These are phyloP conservation scores for Tylopilus sp. DNA, from an alignment of 768 basidiomycete genomes.

Conservation along the genomic window DNA sequence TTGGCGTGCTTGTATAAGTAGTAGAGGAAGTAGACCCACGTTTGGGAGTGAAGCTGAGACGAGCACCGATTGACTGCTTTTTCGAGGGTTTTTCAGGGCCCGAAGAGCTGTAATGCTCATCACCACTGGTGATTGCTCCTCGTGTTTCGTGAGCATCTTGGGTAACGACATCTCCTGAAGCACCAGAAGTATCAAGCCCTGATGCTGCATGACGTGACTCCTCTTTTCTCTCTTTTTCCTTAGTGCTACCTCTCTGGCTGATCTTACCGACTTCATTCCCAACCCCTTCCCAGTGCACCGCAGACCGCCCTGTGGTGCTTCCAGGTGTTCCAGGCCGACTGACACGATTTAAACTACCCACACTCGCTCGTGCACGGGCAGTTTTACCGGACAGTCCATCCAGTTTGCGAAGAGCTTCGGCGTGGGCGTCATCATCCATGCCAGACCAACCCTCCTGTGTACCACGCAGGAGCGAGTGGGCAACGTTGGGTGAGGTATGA, in stretches of 20 bases:
- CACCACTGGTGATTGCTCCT: slow-evolving; percentile 48
- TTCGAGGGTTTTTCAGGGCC: slow-evolving; percentile 63
- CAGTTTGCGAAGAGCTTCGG: slow-evolving; percentile 86
- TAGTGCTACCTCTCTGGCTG: slow-evolving; percentile 36
- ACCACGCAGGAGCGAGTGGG: slow-evolving; percentile 80
- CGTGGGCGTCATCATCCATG: slow-evolving; percentile 84
- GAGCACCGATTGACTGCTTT: slow-evolving; percentile 56
- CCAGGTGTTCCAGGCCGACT: slow-evolving; percentile 77
- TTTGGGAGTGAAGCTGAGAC: slow-evolving; percentile 79
- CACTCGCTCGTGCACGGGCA: slow-evolving; percentile 72
- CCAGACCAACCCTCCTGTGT: slow-evolving; percentile 90
- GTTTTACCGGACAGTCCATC: slow-evolving; percentile 83
- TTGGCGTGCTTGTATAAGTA: slow-evolving; percentile 74
- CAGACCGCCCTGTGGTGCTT: slow-evolving; percentile 44
- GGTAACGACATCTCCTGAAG: slow-evolving; percentile 31
- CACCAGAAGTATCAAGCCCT: slow-evolving; percentile 35
- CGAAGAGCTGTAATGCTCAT: slow-evolving; percentile 48
- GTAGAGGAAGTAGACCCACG: slow-evolving; percentile 89
- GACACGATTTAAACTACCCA: slow-evolving; percentile 64
- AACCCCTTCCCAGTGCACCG: slow-evolving; percentile 75
- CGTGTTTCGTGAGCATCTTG: slow-evolving; percentile 42
- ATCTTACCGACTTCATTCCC: slow-evolving; percentile 35
- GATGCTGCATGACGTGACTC: slow-evolving; percentile 24
- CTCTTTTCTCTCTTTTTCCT: slow-evolving; percentile 46
- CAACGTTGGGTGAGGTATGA: slow-evolving; percentile 61